Evolutionary conservation across 1,284 basidiomycete species (phyloP).

Genomic region (Earliella scabrosa): DNA sequence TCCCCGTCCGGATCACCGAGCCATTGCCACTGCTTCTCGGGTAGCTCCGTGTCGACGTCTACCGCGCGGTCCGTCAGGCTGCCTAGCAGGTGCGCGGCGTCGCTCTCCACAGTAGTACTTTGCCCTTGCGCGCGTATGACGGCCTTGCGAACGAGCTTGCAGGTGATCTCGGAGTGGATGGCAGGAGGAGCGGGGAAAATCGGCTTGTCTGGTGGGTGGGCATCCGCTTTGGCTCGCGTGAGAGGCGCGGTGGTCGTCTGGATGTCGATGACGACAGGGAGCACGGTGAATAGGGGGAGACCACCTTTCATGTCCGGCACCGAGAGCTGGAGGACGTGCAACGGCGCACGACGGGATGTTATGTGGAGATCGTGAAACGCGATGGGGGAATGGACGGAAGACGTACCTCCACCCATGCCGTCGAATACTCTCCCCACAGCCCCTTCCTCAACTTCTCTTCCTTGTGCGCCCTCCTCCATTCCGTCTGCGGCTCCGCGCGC

Average conservation of each 20-base stretch:
- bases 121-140: no score
- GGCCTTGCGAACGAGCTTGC: neutral
- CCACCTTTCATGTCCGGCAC: conserved; percentile 13
- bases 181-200: conserved; percentile 13
- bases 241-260: conserved; percentile 12
- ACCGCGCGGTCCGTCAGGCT: no score
- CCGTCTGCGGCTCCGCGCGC: neutral
- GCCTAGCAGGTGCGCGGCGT: no score
- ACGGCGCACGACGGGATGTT: neutral
- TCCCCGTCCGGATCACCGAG: neutral
- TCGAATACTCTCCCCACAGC: conserved; percentile 27
- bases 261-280: conserved; percentile 12
- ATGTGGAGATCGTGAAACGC: neutral
- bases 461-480: conserved; percentile 8
- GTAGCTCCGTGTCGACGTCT: no score
- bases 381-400: neutral
- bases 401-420: conserved; percentile 21
- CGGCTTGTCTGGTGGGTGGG: conserved; percentile 1
- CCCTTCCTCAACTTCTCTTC: conserved; percentile 25
- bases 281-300: conserved; percentile 7
- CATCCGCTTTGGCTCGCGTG: conserved; percentile 2
- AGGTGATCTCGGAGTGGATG: conserved; percentile 7
- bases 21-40: conserved; percentile 5
- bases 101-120: neutral
- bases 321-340: conserved; percentile 10